Base-by-base conservation (phyloP, 1,139 yeast genomes). In the Insectozyma bohioensis region DNA sequence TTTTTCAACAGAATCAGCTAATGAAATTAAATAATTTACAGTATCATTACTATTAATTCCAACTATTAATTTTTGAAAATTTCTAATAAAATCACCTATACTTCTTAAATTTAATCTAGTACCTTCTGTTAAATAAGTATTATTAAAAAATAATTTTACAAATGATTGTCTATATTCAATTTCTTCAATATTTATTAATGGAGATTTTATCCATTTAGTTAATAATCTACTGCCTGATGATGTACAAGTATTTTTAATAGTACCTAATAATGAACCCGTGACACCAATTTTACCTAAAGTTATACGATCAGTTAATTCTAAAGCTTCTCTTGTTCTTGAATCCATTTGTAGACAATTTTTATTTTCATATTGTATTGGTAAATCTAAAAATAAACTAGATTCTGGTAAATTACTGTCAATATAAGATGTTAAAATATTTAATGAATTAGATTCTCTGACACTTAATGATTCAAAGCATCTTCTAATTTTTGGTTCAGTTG, bases 141-240 rank as follows among this genome's bases (percentile, higher is more conserved):
- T 63, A 3, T 61, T 55, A 9, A 66, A 43, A 43, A 88, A 80
- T 10, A 72, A 53, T 8, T 62, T 54, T 0, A 90, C 94, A 28
- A 79, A 63, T 7, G 65, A 63, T 40, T 86, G 95, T 20, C 99
- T 67, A 12, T 54, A 48, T 15, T 56, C 54, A 14, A 92, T 78
- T 40, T 75, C 83, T 0, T 51, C 48, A 0, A 75, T 47, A 45
- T 82, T 75, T 4, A 84, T 66, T 0, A 85, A 70, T 0, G 99
- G 99, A 0, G 90, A 80, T 13, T 85, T 71, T 3, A 92, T 59
- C 97, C 97, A 88, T 34, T 81, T 80, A 3, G 81, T 73, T 12
- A 92, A 61, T 14, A 85, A 51, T 30, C 98, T 64, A 0, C 95
- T 64, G 0, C 98, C 98, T 0, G 95, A 78, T 1, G 81, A 72